These are phyloP conservation scores for Primulina tabacum DNA, from an alignment of 257 asterid genomes.

Conservation along the genomic window DNA sequence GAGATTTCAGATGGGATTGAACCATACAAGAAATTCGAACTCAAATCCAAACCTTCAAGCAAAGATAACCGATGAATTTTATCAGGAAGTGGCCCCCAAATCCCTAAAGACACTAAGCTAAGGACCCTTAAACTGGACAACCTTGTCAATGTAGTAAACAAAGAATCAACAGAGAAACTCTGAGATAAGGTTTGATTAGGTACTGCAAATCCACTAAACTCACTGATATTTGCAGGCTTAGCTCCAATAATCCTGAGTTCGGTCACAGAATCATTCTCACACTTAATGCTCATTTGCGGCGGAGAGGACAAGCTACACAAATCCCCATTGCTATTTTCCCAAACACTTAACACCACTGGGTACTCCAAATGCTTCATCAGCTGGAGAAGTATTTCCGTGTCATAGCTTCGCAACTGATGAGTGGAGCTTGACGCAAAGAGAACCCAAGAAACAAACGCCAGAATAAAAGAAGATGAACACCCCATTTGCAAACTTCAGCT, in stretches of 20 bases:
- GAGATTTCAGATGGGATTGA: slow-evolving; percentile 67
- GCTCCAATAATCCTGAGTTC: slow-evolving; percentile 85
- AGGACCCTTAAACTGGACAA: slow-evolving; percentile 63
- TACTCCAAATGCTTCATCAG: slow-evolving; percentile 79
- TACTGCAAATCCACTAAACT: slow-evolving; percentile 58
- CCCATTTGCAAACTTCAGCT: slow-evolving; percentile 41
- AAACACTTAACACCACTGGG: slow-evolving; percentile 48
- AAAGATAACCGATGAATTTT: slow-evolving; percentile 67
- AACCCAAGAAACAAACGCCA: slow-evolving; percentile 43
- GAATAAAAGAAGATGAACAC: slow-evolving; percentile 24
- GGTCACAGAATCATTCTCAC: slow-evolving; percentile 59
- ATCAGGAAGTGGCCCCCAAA: slow-evolving; percentile 86
- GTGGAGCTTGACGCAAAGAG: slow-evolving; percentile 43
- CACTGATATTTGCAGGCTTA: slow-evolving; percentile 44
- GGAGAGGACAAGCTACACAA: slow-evolving; percentile 55
- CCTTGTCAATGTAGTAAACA: slow-evolving; percentile 83
- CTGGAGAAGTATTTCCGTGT: slow-evolving; percentile 79
- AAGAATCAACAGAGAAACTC: slow-evolving; percentile 76
- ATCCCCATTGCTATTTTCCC: slow-evolving; percentile 62
- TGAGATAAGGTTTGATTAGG: slow-evolving; percentile 63
- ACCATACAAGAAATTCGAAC: slow-evolving; percentile 82
- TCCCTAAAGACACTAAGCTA: slow-evolving; percentile 78
- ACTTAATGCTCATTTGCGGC: slow-evolving; percentile 57
- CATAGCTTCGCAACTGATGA: slow-evolving; percentile 58
- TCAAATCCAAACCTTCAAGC: slow-evolving; percentile 82